Evolutionary conservation across 1,284 basidiomycete genomes (phyloP), one percentile per base, ranked within the genome.

Genomic region (Irpex lacteus): DNA sequence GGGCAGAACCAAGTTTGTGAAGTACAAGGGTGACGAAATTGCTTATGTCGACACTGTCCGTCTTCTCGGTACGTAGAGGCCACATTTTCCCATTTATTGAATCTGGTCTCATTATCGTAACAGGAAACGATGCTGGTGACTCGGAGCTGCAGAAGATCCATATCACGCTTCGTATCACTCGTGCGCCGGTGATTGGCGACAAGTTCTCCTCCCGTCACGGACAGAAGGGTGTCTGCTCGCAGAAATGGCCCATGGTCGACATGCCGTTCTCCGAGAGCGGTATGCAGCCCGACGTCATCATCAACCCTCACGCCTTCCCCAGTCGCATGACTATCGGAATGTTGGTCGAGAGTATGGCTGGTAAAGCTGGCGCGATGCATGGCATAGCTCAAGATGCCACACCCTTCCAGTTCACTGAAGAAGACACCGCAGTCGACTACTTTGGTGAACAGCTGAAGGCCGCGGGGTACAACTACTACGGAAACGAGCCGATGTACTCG

Each of bases 321-420:
- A 95, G 91, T 81, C 95, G 98, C 71, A 99, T 99, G 98, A 99
- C 98, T 5, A 99, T 99, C 72, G 98, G 98, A 65, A 99, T 99
- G 98, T 89, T 99, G 74, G 96, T 99, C 67, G 98, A 99, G 84
- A 96, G 94, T 77, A 91, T 99, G 87, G 98, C 98, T 1, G 98
- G 96, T 50, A 99, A 99, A 77, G 93, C 97, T 1, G 98, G 98
- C 65, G 94, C 97, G 2, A 94, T 99, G 91, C 98, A 99, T 73
- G 98, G 98, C 53, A 83, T 99, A 47, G 95, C 96, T 4, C 98
- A 99, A 76, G 98, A 99, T 78, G 97, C 95, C 13, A 99, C 98
- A 26, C 98, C 96, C 26, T 98, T 98, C 85, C 92, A 92, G 94
- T 99, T 98, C 78, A 91, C 91, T 37, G 98, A 99, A 77, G 86